Conservation (phyloP, 2,329 filamentous ascomycete species). For the Trichocomaceae sp. region DNA sequence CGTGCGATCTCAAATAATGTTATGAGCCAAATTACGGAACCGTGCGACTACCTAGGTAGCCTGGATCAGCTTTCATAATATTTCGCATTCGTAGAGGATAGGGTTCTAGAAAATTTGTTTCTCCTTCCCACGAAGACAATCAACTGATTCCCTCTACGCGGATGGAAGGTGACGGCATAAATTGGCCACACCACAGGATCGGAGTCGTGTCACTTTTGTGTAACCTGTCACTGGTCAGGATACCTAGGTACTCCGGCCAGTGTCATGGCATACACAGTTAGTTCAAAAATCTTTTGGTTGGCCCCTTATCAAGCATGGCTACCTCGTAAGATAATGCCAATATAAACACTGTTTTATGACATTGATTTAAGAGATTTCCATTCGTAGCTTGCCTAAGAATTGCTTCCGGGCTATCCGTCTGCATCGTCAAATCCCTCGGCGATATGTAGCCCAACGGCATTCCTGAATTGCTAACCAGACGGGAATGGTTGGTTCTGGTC, state of each 20-base stretch:
- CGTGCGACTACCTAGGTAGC: too few species aligned
- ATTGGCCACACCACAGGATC: not conserved
- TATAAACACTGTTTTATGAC: not conserved
- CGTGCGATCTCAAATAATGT: not conserved
- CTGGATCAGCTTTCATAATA: not conserved
- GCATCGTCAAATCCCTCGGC: not conserved
- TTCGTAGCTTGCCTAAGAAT: too few species aligned
- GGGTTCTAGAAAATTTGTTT: too few species aligned
- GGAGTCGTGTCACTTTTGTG: not conserved
- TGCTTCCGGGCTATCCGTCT: not conserved
- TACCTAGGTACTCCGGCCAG: too few species aligned
- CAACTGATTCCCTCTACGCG: not conserved
- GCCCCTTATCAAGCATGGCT: not conserved
- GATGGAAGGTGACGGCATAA: not conserved
- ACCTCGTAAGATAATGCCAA: too few species aligned
- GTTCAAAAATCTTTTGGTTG: not conserved
- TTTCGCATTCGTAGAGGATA: too few species aligned
- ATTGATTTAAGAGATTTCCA: too few species aligned
- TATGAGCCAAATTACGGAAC: too few species aligned
- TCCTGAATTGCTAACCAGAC: too few species aligned
- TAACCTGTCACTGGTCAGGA: too few species aligned
- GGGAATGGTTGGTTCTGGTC: not conserved
- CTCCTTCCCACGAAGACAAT: too few species aligned
- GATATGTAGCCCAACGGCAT: too few species aligned
- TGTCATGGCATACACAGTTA: not conserved